These are phyloP conservation scores for Pseudozyma thailandica DNA, from an alignment of 1,284 basidiomycete genomes.

Conservation along the genomic window DNA sequence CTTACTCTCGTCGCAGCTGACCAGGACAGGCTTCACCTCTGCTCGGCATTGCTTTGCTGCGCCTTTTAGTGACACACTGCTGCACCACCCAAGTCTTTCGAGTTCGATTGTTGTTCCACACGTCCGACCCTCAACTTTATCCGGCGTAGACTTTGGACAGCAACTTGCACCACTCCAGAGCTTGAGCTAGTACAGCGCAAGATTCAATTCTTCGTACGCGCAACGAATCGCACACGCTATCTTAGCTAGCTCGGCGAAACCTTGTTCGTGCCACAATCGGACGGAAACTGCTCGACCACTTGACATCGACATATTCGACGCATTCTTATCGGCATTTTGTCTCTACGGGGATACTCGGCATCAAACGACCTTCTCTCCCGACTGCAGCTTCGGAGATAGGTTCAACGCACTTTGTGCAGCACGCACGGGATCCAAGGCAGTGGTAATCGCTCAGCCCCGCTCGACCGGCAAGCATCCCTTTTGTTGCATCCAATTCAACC, in stretches of 20 bases:
- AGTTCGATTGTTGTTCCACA: conserved; percentile 16
- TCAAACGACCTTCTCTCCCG: conserved; percentile 1
- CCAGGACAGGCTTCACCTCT: too few species aligned
- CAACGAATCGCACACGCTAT: conserved; percentile 4
- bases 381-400: conserved; percentile 24
- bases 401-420: neutral
- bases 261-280: neutral
- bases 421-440: conserved; percentile 24
- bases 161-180: conserved; percentile 12
- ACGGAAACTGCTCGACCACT: neutral
- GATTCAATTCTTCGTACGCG: conserved; percentile 12
- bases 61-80: too few species aligned
- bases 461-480: conserved; percentile 13
- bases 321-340: conserved; percentile 1
- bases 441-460: conserved; percentile 24
- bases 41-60: too few species aligned
- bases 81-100: conserved; percentile 8
- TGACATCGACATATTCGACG: neutral
- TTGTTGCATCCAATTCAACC: conserved; percentile 19
- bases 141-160: neutral
- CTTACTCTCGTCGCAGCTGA: conserved; percentile 3
- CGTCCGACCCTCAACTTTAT: conserved; percentile 12
- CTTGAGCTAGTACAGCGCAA: conserved; percentile 24
- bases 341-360: conserved; percentile 13
- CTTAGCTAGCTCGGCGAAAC: neutral